These are phyloP conservation scores for Malus hybrid DNA, from an alignment of 331 rosid genomes.

Conservation along the genomic window DNA sequence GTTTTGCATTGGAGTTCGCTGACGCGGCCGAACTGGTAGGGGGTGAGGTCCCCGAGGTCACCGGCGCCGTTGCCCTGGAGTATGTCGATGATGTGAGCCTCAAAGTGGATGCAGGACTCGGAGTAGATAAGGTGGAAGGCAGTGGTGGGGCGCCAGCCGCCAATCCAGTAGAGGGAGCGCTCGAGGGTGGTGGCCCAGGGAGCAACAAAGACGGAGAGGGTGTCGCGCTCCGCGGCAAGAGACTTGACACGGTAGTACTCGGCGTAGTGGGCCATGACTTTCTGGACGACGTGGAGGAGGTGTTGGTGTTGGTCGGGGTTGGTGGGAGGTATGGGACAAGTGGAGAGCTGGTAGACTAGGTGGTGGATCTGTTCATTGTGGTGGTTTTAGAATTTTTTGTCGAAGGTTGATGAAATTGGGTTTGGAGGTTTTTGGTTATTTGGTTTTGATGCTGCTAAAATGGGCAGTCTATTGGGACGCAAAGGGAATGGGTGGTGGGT, in stretches of 20 bases:
- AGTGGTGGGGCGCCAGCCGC: slow-evolving; percentile 87
- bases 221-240: slow-evolving; percentile 37
- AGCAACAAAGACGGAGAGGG: slow-evolving; percentile 35
- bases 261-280: slow-evolving; percentile 47
- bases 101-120: slow-evolving; percentile 67
- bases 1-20: slow-evolving; percentile 77
- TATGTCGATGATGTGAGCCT: slow-evolving; percentile 60
- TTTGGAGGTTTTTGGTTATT: neutral
- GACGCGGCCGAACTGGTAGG: slow-evolving; percentile 54
- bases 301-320: slow-evolving; percentile 16
- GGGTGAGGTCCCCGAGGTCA: slow-evolving; percentile 83
- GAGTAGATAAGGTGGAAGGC: slow-evolving; percentile 75
- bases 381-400: neutral
- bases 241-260: slow-evolving; percentile 51
- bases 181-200: slow-evolving; percentile 77
- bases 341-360: slow-evolving; percentile 33
- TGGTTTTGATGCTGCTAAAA: neutral
- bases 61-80: slow-evolving; percentile 65
- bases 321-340: slow-evolving; percentile 16
- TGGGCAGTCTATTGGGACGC: neutral
- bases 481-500: neutral
- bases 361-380: slow-evolving; percentile 17
- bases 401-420: neutral
- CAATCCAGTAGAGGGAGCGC: slow-evolving; percentile 74
- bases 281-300: slow-evolving; percentile 26